Conservation (phyloP, 2,329 filamentous ascomycete species). For the Elsinoe batatas region DNA sequence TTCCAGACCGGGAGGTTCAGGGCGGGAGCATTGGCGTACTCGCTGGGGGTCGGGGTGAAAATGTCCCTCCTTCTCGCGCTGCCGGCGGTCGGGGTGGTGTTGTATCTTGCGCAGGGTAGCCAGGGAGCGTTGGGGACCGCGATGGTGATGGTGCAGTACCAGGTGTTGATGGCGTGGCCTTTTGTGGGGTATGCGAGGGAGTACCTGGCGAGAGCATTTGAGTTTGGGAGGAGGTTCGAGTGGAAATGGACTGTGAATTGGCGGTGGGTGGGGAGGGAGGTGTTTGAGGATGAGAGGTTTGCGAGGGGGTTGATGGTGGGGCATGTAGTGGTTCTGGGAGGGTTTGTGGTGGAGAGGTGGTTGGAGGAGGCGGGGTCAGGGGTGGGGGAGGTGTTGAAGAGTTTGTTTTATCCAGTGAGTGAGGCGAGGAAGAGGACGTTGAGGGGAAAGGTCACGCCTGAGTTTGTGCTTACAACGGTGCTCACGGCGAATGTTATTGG, state of each 20-base stretch:
- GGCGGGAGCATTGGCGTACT: conserved; percentile 61
- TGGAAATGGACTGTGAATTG: conserved; percentile 99
- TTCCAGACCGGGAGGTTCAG: conserved; percentile 70
- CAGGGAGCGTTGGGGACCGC: conserved; percentile 56
- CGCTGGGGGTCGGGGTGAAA: conserved; percentile 78
- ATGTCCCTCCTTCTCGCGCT: conserved; percentile 82
- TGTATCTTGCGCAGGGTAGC: conserved; percentile 67
- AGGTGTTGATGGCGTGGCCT: conserved; percentile 54
- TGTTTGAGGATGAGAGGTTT: conserved; percentile 64
- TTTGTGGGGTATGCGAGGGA: conserved; percentile 60
- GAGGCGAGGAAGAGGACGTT: conserved; percentile 47
- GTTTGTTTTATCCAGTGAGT: conserved; percentile 37
- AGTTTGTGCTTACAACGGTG: conserved; percentile 66
- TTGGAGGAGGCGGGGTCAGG: conserved; percentile 55
- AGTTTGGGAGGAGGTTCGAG: conserved; percentile 81
- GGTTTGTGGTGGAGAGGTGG: conserved; percentile 63
- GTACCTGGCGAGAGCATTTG: conserved; percentile 77
- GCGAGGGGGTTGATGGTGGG: conserved; percentile 54
- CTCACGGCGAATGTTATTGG: conserved; percentile 69
- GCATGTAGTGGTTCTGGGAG: conserved; percentile 55
- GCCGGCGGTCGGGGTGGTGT: conserved; percentile 66
- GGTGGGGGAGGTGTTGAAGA: conserved; percentile 44
- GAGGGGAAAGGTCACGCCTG: conserved; percentile 51
- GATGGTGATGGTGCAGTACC: conserved; percentile 64
- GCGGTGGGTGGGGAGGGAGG: conserved; percentile 80